phyloP scores from a whole-genome alignment of 257 asterid species.

The Apocynum venetum region DNA sequence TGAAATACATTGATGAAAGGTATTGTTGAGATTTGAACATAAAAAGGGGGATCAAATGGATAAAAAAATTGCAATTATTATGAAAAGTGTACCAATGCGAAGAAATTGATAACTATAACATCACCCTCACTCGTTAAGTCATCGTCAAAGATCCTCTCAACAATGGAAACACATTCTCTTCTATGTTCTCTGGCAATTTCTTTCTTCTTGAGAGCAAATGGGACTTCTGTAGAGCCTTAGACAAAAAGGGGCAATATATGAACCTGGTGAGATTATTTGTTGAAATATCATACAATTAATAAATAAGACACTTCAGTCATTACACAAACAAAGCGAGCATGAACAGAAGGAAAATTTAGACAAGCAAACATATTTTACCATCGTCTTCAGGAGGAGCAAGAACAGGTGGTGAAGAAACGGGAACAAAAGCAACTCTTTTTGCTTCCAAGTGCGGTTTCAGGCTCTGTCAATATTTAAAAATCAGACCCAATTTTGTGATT shows the following conservation, averaged over 20 bases:
- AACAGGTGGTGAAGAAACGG: constrained; percentile 79
- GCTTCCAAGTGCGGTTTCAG: constrained; percentile 58
- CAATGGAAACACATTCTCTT: constrained; percentile 51
- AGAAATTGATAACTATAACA: constrained; percentile 72
- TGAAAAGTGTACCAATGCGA: constrained; percentile 60
- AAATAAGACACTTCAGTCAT: not conserved
- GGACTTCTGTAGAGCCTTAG: constrained; percentile 40
- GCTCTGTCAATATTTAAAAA: constrained; percentile 42
- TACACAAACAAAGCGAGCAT: not conserved
- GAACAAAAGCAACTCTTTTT: constrained; percentile 47
- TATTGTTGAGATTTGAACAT: no score
- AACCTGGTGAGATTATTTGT: constrained; percentile 1
- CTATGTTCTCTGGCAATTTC: constrained; percentile 70
- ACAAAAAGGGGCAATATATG: not conserved
- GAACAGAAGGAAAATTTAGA: not conserved
- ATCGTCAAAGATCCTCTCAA: constrained; percentile 71
- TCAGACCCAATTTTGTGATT: constrained; percentile 1
- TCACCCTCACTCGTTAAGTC: constrained; percentile 54
- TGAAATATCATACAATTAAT: not conserved
- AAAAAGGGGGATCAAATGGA: not conserved
- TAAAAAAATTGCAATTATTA: no score
- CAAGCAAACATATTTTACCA: constrained; percentile 32
- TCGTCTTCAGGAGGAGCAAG: constrained; percentile 47
- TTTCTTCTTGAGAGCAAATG: constrained; percentile 58
- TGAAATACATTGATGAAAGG: no score